A percentile compares a stretch with the other conserved stretches of the same genome.
Evolutionary conservation across 129 eudicot species (phyloP).

Genomic region (Scalesia atractyloides): DNA sequence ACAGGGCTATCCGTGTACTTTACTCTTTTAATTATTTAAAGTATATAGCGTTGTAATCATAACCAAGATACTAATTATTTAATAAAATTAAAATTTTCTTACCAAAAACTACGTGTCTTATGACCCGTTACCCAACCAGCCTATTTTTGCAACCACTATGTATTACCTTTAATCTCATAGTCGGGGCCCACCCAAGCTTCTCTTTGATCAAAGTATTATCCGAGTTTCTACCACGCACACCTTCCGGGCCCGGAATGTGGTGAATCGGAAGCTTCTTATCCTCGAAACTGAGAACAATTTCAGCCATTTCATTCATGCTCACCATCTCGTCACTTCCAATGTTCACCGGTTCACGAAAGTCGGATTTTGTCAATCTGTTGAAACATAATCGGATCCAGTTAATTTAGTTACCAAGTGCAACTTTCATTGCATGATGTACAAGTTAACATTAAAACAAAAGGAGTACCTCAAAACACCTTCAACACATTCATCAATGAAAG

Average conservation of each 20-base stretch:
- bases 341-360: constrained; percentile 91
- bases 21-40: not conserved
- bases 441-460: not conserved
- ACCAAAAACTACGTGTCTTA: not conserved
- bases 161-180: constrained; percentile 79
- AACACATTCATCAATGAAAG: constrained; percentile 98
- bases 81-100: not conserved
- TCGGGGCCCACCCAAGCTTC: constrained; percentile 99
- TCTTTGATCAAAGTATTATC: constrained; percentile 94
- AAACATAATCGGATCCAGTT: not conserved
- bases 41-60: not conserved
- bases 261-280: constrained; percentile 88
- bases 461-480: constrained; percentile 94
- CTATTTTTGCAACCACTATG: not conserved
- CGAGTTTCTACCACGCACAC: constrained; percentile 97
- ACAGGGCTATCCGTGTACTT: no score
- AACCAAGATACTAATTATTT: not conserved
- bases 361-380: constrained; percentile 84
- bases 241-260: constrained; percentile 98
- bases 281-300: constrained; percentile 81
- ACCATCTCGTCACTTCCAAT: constrained; percentile 99
- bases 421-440: not conserved
- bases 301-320: constrained; percentile 99
- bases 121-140: not conserved
- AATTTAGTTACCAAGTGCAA: constrained; percentile 1